Conservation (phyloP, 164 flowering plant species). For the Sedum album region DNA sequence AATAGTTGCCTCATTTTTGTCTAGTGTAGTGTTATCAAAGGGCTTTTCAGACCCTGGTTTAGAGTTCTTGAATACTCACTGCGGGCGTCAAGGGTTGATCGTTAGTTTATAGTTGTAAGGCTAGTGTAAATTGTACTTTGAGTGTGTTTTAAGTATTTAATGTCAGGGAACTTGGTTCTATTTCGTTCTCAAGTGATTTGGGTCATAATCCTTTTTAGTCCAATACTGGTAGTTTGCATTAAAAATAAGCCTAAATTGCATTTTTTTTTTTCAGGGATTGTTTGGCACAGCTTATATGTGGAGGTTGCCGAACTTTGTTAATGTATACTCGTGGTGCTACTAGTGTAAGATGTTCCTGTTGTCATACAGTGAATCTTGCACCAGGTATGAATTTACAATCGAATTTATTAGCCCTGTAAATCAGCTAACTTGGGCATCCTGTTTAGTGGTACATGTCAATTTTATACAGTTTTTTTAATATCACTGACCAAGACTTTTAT, state of each 20-base stretch:
- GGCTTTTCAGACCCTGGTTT: not conserved
- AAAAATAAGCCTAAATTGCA: too few relatives aligned
- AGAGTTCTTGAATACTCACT: not conserved
- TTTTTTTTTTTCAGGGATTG: not conserved
- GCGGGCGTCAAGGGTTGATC: not conserved
- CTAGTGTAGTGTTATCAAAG: not conserved
- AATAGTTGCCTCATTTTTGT: not conserved
- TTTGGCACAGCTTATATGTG: conserved; percentile 69
- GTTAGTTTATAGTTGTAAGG: not conserved
- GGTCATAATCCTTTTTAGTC: not conserved
- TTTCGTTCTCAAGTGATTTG: too few relatives aligned
- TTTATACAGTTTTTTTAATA: too few relatives aligned
- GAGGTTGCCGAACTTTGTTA: conserved; percentile 78
- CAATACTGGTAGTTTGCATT: not conserved
- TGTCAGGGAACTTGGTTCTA: not conserved
- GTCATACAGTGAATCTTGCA: conserved; percentile 72
- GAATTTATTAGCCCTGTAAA: not conserved
- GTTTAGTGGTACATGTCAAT: not conserved
- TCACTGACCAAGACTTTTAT: too few relatives aligned
- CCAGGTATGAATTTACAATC: conserved; percentile 36
- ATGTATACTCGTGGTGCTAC: conserved; percentile 91
- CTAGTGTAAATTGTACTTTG: not conserved
- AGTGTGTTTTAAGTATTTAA: not conserved
- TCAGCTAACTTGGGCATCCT: not conserved
- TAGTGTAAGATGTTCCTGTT: conserved; percentile 98